These are phyloP conservation scores for Morella rubra DNA, from an alignment of 306 rosid genomes.

Conservation along the genomic window DNA sequence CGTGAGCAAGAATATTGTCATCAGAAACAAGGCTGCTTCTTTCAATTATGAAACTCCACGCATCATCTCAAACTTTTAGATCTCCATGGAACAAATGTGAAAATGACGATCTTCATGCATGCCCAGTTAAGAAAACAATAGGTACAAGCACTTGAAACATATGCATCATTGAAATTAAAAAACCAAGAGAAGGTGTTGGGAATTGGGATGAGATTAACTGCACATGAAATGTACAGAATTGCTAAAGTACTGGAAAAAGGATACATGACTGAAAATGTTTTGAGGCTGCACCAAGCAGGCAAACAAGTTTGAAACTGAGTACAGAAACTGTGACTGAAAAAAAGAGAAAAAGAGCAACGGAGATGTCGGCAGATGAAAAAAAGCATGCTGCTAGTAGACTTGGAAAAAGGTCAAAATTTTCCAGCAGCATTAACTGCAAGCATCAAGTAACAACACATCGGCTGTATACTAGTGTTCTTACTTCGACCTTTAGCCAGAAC, in stretches of 20 bases:
- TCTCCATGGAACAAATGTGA: neutral
- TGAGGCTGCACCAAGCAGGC: slow-evolving; percentile 46
- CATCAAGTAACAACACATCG: slow-evolving; percentile 8
- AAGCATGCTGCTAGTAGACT: slow-evolving; percentile 34
- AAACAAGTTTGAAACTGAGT: slow-evolving; percentile 34
- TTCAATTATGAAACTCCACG: neutral
- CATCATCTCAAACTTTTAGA: neutral
- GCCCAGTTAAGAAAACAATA: neutral
- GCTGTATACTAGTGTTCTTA: slow-evolving; percentile 8
- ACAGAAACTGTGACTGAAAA: slow-evolving; percentile 21
- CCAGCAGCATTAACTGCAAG: slow-evolving; percentile 32
- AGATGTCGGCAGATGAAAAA: slow-evolving; percentile 47
- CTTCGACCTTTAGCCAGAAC: slow-evolving; percentile 36
- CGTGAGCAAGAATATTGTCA: no score
- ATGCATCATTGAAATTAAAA: neutral
- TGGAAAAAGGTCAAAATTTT: slow-evolving; percentile 40
- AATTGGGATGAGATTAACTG: neutral
- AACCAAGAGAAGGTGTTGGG: neutral
- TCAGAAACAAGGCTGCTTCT: neutral
- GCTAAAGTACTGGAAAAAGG: slow-evolving; percentile 24
- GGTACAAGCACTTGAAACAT: neutral
- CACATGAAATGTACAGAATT: slow-evolving; percentile 6
- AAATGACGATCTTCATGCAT: neutral
- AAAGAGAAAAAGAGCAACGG: slow-evolving; percentile 31
- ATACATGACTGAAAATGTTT: slow-evolving; percentile 27